Evolutionary conservation across 805 yeast species (phyloP), one percentile per base, ranked within the genome.

Genomic region (Ogataea thermomethanolica): DNA sequence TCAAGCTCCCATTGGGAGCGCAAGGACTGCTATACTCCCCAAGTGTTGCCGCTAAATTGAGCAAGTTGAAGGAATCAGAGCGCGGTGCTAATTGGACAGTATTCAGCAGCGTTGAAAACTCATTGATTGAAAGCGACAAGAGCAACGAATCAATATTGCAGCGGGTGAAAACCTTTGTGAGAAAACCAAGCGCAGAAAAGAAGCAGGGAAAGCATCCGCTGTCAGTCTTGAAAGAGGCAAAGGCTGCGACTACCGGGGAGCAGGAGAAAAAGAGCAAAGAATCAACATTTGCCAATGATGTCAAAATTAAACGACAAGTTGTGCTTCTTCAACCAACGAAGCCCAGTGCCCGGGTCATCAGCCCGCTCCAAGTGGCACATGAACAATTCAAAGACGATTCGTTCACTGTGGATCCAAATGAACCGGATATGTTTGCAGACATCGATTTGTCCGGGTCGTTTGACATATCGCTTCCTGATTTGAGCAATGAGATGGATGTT

Each of bases 1-100:
- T 25, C 11, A 21, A 25, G 12, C 24, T 35, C 4, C 45, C 50
- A 29, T 35, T 51, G 13, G 44, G 26, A 11, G 23, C 33, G 15
- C 37, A 39, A 13, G 53, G 55, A 2, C 29, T 53, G 5, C 29
- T 51, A 3, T 48, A 44, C 20, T 56, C 61, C 10, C 55, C 58
- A 4, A 55, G 59, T 36, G 47, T 51, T 6, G 35, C 41, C 10
- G 46, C 45, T n/a, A 49, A 45, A 12, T 28, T 58, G 25, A 26
- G 22, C 28, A 27, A 30, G 25, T 23, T 36, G 36, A 41, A 29
- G 27, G 45, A 15, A 3, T 25, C 15, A n/a, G 39, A 32, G 9
- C 39, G 21, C 8, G 45, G 35, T 2, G 35, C 26, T 13, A 50
- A 55, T 27, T 55, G 56, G 54, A 32, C 37, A 1, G 13, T 25